phyloP scores from a whole-genome alignment of 2,329 filamentous ascomycete species.

The Phaeoacremonium minimum region DNA sequence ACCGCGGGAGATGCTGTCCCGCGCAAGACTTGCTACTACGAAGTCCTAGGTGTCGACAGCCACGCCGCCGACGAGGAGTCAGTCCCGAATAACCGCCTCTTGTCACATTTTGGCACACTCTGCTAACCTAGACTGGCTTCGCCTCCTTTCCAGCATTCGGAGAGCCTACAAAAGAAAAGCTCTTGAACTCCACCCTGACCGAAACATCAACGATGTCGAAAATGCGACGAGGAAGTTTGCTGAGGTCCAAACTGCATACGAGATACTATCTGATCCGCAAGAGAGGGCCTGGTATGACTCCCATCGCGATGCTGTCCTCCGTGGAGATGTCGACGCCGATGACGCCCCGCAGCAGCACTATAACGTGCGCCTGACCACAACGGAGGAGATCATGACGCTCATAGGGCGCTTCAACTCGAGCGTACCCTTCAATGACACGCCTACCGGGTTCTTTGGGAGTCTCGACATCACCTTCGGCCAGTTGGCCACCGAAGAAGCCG shows the following conservation, averaged over 20 bases:
- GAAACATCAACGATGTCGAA: constrained; percentile 83
- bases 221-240: constrained; percentile 82
- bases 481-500: constrained; percentile 74
- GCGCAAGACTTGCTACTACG: constrained; percentile 77
- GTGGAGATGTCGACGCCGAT: constrained; percentile 52
- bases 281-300: constrained; percentile 98
- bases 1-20: constrained; percentile 16
- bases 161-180: constrained; percentile 89
- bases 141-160: constrained; percentile 72
- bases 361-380: constrained; percentile 70
- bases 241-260: constrained; percentile 88
- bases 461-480: constrained; percentile 73
- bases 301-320: constrained; percentile 80
- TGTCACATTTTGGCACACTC: not conserved
- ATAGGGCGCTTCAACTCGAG: constrained; percentile 76
- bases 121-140: constrained; percentile 6
- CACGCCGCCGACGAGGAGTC: constrained; percentile 79
- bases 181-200: constrained; percentile 89
- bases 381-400: constrained; percentile 72
- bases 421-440: constrained; percentile 75
- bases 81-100: no score
- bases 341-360: constrained; percentile 32
- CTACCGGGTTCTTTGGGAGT: constrained; percentile 80
- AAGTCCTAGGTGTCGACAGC: constrained; percentile 70
- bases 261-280: constrained; percentile 92